These are phyloP conservation scores for Avena sativa DNA, from an alignment of 176 grass and related monocot genomes.

Conservation along the genomic window DNA sequence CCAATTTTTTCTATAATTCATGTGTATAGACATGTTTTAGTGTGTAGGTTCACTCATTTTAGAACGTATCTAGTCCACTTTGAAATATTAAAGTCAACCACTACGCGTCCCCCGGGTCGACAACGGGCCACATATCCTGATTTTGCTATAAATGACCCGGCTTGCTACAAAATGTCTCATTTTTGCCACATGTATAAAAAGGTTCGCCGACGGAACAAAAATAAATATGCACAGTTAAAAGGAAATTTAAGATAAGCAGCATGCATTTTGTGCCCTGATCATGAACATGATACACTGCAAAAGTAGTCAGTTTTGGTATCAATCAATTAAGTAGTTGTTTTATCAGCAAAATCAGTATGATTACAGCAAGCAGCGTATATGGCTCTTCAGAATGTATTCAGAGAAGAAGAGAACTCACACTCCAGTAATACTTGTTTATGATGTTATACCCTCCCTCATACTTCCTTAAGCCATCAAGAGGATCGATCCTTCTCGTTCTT, in stretches of 20 bases:
- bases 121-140: too few species aligned
- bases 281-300: neutral
- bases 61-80: too few species aligned
- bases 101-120: too few species aligned
- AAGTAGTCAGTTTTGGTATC: slow-evolving; percentile 2
- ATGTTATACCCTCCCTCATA: slow-evolving; percentile 95
- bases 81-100: too few species aligned
- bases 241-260: neutral
- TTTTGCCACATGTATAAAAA: too few species aligned
- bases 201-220: too few species aligned
- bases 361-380: neutral
- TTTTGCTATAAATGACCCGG: too few species aligned
- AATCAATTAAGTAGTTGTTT: neutral
- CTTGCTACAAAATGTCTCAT: too few species aligned
- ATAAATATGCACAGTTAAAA: neutral
- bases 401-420: slow-evolving; percentile 68
- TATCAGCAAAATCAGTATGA: neutral
- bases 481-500: slow-evolving; percentile 74
- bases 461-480: slow-evolving; percentile 66
- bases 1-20: too few species aligned
- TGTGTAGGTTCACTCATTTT: too few species aligned
- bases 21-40: too few species aligned
- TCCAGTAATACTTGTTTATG: slow-evolving; percentile 91
- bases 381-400: slow-evolving; percentile 9
- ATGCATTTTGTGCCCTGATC: neutral